These are phyloP conservation scores for Cardamine chenopodiifolia DNA, from an alignment of 345 rosid species.

Conservation along the genomic window DNA sequence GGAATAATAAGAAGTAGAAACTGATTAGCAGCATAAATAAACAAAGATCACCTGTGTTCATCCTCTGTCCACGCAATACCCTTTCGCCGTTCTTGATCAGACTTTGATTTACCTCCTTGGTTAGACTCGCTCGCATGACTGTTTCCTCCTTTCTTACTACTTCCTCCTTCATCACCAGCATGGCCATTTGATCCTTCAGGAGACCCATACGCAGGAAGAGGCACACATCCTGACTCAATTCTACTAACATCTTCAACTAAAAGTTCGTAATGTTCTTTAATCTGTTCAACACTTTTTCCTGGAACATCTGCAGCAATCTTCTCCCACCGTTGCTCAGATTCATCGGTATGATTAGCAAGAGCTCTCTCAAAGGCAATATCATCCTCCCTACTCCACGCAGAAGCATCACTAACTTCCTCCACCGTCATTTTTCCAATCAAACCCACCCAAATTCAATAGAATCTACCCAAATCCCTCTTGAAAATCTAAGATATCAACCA, in stretches of 20 bases:
- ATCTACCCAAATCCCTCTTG: constrained; percentile 24
- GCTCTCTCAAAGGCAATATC: constrained; percentile 94
- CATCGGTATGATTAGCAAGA: constrained; percentile 66
- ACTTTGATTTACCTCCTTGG: constrained; percentile 82
- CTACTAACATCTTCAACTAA: constrained; percentile 72
- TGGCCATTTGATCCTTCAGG: constrained; percentile 60
- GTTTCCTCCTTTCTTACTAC: constrained; percentile 69
- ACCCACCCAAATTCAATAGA: constrained; percentile 25
- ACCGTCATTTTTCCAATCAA: constrained; percentile 52
- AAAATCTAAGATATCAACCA: constrained; percentile 37
- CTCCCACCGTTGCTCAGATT: constrained; percentile 58
- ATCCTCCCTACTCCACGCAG: constrained; percentile 82
- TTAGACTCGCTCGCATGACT: constrained; percentile 58
- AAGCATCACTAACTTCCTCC: constrained; percentile 65
- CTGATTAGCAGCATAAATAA: constrained; percentile 16
- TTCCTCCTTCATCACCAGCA: constrained; percentile 72
- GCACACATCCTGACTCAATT: constrained; percentile 92
- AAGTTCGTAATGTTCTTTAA: constrained; percentile 77
- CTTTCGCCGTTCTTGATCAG: constrained; percentile 95
- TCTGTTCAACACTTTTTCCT: constrained; percentile 79
- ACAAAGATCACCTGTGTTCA: constrained; percentile 72
- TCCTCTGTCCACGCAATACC: constrained; percentile 99
- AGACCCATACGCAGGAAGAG: constrained; percentile 73
- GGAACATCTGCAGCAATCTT: constrained; percentile 81
- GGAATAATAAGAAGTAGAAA: constrained; percentile 17